Conservation (phyloP, 1,284 basidiomycete species). For the Tylopilus sp. region DNA sequence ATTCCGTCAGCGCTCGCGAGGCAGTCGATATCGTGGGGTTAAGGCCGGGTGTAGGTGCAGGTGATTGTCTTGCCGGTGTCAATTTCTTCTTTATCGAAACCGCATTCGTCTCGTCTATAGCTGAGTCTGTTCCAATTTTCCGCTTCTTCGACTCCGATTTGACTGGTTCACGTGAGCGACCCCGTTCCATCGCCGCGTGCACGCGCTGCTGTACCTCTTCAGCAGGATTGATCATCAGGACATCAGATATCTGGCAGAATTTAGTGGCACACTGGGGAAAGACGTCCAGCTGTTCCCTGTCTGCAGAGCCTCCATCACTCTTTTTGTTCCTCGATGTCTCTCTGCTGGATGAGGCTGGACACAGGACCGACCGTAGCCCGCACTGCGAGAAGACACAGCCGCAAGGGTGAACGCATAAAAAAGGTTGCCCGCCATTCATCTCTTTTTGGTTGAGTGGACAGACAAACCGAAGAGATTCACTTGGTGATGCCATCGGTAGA, state of each 20-base stretch:
- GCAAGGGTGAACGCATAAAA: slow-evolving; percentile 87
- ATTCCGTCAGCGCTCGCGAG: slow-evolving; percentile 69
- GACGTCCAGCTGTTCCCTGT: slow-evolving; percentile 57
- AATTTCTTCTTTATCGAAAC: slow-evolving; percentile 57
- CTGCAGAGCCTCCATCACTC: slow-evolving; percentile 19
- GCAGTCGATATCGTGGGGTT: slow-evolving; percentile 68
- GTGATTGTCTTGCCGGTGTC: slow-evolving; percentile 31
- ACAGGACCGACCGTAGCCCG: slow-evolving; percentile 72
- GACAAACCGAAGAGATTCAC: slow-evolving; percentile 76
- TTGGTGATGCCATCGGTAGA: slow-evolving; percentile 49
- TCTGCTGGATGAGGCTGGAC: slow-evolving; percentile 46
- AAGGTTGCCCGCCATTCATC: slow-evolving; percentile 92
- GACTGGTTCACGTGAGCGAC: slow-evolving; percentile 63
- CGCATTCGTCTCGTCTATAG: slow-evolving; percentile 44
- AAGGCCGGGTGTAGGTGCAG: slow-evolving; percentile 46
- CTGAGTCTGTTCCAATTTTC: slow-evolving; percentile 55
- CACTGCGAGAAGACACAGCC: slow-evolving; percentile 91
- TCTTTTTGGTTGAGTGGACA: slow-evolving; percentile 93
- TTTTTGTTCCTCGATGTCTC: slow-evolving; percentile 31
- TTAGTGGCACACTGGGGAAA: slow-evolving; percentile 83
- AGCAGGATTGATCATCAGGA: slow-evolving; percentile 72
- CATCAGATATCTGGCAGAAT: slow-evolving; percentile 65
- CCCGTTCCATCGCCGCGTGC: slow-evolving; percentile 63
- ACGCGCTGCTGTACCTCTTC: slow-evolving; percentile 69
- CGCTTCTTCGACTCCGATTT: slow-evolving; percentile 77